Evolutionary conservation across 1,284 basidiomycete genomes (phyloP).

Genomic region (Stygiomarasmius scandens): DNA sequence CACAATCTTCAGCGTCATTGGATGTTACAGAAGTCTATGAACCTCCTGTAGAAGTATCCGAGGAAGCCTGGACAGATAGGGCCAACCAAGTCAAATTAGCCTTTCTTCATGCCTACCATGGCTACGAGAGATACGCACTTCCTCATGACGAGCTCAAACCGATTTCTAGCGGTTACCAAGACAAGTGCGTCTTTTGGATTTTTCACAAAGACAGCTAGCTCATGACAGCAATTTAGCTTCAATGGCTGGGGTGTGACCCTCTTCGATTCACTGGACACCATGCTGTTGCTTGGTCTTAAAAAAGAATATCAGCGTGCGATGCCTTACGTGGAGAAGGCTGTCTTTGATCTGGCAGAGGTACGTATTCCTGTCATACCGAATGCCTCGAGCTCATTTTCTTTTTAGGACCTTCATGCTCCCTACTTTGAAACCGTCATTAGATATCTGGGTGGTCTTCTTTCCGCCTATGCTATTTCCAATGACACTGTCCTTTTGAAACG

Average conservation of each 20-base stretch:
- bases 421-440: conserved; percentile 83
- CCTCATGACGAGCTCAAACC: conserved; percentile 67
- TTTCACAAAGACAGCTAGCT: neutral
- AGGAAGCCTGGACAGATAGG: conserved; percentile 51
- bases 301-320: conserved; percentile 79
- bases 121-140: conserved; percentile 59
- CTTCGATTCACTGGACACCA: conserved; percentile 81
- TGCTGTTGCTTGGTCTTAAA: conserved; percentile 84
- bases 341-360: conserved; percentile 56
- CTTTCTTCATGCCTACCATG: conserved; percentile 65
- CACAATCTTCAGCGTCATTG: conserved; percentile 15
- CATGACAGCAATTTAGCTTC: conserved; percentile 39
- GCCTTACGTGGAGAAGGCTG: conserved; percentile 64
- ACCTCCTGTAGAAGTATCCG: conserved; percentile 23
- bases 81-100: conserved; percentile 60
- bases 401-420: conserved; percentile 44
- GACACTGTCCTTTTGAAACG: conserved; percentile 45
- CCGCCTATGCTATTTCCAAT: conserved; percentile 76
- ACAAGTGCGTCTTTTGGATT: conserved; percentile 50
- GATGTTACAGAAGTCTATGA: conserved; percentile 12
- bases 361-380: conserved; percentile 6
- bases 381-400: neutral
- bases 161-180: conserved; percentile 42
- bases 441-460: conserved; percentile 76
- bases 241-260: conserved; percentile 82